Conservation (phyloP, 1,284 basidiomycete species). For the Apiotrichum sp. region DNA sequence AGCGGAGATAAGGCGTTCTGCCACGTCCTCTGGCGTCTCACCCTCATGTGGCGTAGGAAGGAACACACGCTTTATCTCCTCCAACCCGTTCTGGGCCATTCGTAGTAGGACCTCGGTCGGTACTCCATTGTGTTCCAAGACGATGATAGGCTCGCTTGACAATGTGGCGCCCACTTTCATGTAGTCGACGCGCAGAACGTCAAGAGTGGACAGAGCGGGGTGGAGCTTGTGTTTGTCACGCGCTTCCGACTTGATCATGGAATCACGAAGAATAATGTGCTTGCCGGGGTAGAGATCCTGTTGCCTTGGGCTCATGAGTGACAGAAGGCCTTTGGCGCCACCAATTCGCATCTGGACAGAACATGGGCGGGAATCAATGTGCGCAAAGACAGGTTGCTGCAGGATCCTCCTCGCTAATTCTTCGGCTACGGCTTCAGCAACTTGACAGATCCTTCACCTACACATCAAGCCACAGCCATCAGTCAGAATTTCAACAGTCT, state of each 20-base stretch:
- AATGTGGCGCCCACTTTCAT: conserved; percentile 24
- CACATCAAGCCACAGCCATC: conserved; percentile 43
- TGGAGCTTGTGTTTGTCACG: conserved; percentile 13
- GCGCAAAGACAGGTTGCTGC: not conserved
- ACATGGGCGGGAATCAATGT: conserved; percentile 14
- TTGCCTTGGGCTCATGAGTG: conserved; percentile 28
- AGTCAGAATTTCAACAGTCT: conserved; percentile 17
- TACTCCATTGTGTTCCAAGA: conserved; percentile 29
- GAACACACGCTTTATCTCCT: conserved; percentile 20
- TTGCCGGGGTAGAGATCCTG: conserved; percentile 17
- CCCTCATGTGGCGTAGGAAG: conserved; percentile 6
- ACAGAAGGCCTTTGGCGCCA: conserved; percentile 38
- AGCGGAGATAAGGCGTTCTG: conserved; percentile 14
- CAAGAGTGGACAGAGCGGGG: conserved; percentile 25
- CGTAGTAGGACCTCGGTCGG: conserved; percentile 19
- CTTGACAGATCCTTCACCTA: no score
- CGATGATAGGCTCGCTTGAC: conserved; percentile 28
- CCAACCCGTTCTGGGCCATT: conserved; percentile 18
- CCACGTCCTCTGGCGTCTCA: conserved; percentile 21
- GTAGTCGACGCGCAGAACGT: conserved; percentile 25
- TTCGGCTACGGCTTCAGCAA: no score
- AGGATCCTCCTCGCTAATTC: no score
- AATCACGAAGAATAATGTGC: conserved; percentile 31
- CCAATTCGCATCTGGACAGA: conserved; percentile 35
- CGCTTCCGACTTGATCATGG: conserved; percentile 35